These are phyloP conservation scores for Solanum clarkiae DNA, from an alignment of 257 asterid genomes.

Conservation along the genomic window DNA sequence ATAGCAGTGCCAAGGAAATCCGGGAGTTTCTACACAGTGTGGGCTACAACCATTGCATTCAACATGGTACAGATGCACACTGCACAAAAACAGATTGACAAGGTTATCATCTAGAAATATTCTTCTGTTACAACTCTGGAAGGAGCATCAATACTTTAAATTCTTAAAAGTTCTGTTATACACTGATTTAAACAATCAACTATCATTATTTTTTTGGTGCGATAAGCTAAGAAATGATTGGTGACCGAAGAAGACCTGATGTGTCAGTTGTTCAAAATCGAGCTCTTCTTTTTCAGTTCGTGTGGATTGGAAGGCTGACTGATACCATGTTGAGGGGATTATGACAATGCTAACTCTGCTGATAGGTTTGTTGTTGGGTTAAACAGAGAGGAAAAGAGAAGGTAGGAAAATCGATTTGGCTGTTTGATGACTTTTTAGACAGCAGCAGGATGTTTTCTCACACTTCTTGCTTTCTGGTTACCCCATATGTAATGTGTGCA, in stretches of 20 bases:
- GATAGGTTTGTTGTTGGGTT: not conserved
- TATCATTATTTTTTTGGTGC: not conserved
- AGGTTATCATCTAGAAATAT: not conserved
- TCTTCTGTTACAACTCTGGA: not conserved
- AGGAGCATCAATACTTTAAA: not conserved
- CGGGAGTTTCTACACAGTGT: slow-evolving; percentile 50
- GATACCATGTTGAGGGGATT: not conserved
- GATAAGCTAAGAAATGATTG: not conserved
- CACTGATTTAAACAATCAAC: not conserved
- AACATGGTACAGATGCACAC: slow-evolving; percentile 90
- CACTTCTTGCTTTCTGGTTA: not conserved
- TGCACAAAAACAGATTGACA: slow-evolving; percentile 64
- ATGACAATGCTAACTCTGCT: not conserved
- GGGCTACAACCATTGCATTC: slow-evolving; percentile 70
- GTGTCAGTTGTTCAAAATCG: not conserved
- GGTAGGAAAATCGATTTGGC: not conserved
- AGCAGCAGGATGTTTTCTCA: not conserved
- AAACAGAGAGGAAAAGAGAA: not conserved
- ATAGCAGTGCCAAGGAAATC: slow-evolving; percentile 72
- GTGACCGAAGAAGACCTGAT: not conserved
- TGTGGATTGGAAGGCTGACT: not conserved
- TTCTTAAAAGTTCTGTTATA: not conserved
- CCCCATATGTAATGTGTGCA: not conserved
- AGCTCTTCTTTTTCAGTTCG: not conserved
- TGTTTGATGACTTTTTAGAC: not conserved